These are phyloP conservation scores for Ceratocystis smalleyi DNA, from an alignment of 2,329 filamentous ascomycete species.

Conservation along the genomic window DNA sequence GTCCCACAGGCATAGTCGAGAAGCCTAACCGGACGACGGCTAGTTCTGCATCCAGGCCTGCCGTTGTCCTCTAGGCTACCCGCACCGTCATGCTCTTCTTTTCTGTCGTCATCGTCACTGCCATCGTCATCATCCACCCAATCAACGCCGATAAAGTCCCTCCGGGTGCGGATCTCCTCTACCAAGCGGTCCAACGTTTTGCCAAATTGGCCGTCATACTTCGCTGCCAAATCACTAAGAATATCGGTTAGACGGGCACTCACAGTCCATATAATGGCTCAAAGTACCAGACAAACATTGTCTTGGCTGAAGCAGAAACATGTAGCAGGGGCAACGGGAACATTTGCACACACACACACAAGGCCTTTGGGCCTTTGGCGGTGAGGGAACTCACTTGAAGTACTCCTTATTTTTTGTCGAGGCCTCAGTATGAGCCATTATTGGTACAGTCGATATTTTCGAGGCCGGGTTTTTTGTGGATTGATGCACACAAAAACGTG, in stretches of 20 bases:
- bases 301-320: background rate
- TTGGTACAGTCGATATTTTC: background rate
- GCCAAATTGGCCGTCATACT: slow-evolving; percentile 20
- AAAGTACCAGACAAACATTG: background rate
- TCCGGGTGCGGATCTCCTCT: slow-evolving; percentile 35
- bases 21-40: slow-evolving; percentile 31
- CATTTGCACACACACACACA: too few species aligned
- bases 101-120: slow-evolving; percentile 21
- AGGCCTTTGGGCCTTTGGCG: background rate
- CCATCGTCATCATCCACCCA: slow-evolving; percentile 33
- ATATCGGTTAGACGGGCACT: background rate
- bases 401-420: slow-evolving; percentile 7
- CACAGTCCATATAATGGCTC: too few species aligned
- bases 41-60: background rate
- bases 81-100: background rate
- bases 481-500: too few species aligned
- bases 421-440: background rate
- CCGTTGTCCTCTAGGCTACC: background rate
- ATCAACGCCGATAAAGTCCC: slow-evolving; percentile 46
- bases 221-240: slow-evolving; percentile 3
- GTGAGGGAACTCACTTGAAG: slow-evolving; percentile 8
- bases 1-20: slow-evolving; percentile 68
- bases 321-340: background rate
- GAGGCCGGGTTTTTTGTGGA: background rate
- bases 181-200: slow-evolving; percentile 39